These are phyloP conservation scores for Xanthoconium stramineum DNA, from an alignment of 768 basidiomycete genomes.

Conservation along the genomic window DNA sequence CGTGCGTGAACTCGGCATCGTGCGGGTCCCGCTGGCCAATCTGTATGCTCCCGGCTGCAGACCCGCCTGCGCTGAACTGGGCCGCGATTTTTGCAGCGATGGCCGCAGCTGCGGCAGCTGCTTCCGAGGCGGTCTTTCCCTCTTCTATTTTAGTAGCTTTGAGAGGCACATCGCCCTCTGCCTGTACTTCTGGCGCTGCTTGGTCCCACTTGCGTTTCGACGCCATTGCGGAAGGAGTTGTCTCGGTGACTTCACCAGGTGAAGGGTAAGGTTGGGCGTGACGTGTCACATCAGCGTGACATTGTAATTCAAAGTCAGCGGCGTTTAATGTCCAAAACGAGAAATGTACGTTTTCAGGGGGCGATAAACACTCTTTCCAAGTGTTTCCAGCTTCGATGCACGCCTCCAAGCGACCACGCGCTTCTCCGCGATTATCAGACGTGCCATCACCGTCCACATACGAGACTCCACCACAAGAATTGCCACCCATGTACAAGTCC, in stretches of 20 bases:
- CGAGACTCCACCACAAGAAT: conserved; percentile 15
- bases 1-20: conserved; percentile 79
- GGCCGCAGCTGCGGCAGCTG: conserved; percentile 73
- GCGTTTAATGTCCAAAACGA: background rate
- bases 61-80: conserved; percentile 56
- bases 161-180: conserved; percentile 40
- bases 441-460: conserved; percentile 30
- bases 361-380: background rate
- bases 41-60: conserved; percentile 38
- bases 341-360: background rate
- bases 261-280: background rate
- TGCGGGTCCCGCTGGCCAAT: conserved; percentile 58
- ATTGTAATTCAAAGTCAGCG: conserved; percentile 21
- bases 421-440: conserved; percentile 28
- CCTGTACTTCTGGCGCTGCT: conserved; percentile 42
- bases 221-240: conserved; percentile 37
- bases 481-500: conserved; percentile 31
- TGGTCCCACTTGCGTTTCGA: conserved; percentile 86
- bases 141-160: conserved; percentile 49
- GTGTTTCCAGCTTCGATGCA: conserved; percentile 13
- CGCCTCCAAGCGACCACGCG: conserved; percentile 32
- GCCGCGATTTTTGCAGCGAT: conserved; percentile 96
- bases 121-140: conserved; percentile 51
- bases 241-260: background rate
- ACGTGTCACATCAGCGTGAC: conserved; percentile 17